Percentiles rank a stretch among this genome's conserved stretches.
Evolutionary conservation across 2,329 filamentous ascomycete genomes (phyloP).

Genomic region (Emydomyces testavorans): DNA sequence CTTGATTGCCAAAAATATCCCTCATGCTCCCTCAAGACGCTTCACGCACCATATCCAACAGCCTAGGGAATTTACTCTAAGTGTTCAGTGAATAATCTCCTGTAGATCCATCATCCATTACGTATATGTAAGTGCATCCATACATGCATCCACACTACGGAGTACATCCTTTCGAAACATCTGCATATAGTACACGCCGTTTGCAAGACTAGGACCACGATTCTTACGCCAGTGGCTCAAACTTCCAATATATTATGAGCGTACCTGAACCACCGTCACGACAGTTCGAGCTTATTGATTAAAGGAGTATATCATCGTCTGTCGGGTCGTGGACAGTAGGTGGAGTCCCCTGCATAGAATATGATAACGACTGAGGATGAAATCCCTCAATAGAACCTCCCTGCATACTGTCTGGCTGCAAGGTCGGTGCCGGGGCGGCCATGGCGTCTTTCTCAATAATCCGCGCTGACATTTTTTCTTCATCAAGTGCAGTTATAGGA

Average conservation of each 20-base stretch:
- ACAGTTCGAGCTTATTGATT: slow-evolving; percentile 17
- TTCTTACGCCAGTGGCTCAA: slow-evolving; percentile 10
- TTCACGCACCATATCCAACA: too few relatives aligned
- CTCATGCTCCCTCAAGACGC: too few relatives aligned
- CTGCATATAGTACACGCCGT: not conserved
- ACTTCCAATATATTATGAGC: slow-evolving; percentile 13
- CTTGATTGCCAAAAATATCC: slow-evolving; percentile 71
- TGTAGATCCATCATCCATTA: too few relatives aligned
- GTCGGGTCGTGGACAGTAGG: slow-evolving; percentile 39
- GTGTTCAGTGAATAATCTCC: too few relatives aligned
- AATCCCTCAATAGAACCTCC: slow-evolving; percentile 36
- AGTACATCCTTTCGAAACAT: not conserved
- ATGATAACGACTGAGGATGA: slow-evolving; percentile 22
- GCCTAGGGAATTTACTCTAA: too few relatives aligned
- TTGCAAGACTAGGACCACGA: not conserved
- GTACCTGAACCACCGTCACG: slow-evolving; percentile 20
- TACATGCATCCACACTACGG: not conserved
- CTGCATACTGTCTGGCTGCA: slow-evolving; percentile 25
- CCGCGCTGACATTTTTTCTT: slow-evolving; percentile 25
- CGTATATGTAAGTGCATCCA: too few relatives aligned
- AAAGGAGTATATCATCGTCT: slow-evolving; percentile 43
- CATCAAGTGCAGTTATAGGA: slow-evolving; percentile 19
- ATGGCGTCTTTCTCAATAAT: slow-evolving; percentile 24
- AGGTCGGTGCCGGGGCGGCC: slow-evolving; percentile 23
- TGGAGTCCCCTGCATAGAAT: slow-evolving; percentile 16